phyloP scores from a whole-genome alignment of 352 stramenopile species.

The Pythium sukuiense region DNA sequence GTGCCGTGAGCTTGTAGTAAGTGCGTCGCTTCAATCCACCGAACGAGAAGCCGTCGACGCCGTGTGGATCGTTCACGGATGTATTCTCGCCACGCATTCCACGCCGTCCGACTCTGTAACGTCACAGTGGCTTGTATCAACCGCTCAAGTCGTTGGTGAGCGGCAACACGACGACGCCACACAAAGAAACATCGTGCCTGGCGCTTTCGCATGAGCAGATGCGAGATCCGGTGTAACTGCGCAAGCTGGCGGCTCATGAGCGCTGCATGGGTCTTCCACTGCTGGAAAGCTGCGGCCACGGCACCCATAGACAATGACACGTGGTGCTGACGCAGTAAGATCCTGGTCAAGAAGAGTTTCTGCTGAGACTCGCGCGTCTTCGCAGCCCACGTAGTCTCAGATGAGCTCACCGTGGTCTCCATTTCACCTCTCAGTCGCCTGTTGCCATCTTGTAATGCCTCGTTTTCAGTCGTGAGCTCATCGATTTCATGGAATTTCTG shows the following conservation, averaged over 20 bases:
- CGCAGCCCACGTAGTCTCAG: not conserved
- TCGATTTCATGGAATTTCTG: not conserved
- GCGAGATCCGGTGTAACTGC: not conserved
- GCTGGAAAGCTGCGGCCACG: not conserved
- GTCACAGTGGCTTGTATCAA: not conserved
- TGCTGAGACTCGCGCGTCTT: not conserved
- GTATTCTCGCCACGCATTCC: conserved; percentile 10
- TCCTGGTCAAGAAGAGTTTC: not conserved
- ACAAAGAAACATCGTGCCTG: not conserved
- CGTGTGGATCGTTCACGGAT: conserved; percentile 1
- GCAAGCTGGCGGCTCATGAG: not conserved
- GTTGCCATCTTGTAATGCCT: not conserved
- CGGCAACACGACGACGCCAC: conserved; percentile 12
- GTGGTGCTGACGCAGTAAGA: not conserved
- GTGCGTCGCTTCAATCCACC: conserved; percentile 18
- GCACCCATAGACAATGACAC: not conserved
- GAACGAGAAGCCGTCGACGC: conserved; percentile 14
- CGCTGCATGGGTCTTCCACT: not conserved
- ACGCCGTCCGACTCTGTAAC: not conserved
- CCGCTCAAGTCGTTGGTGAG: not conserved
- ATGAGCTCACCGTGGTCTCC: not conserved
- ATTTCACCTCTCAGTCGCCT: not conserved
- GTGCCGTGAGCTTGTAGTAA: not conserved
- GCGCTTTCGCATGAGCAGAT: not conserved
- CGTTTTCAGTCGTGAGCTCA: not conserved